These are phyloP conservation scores for Kwoniella sp. DNA, from an alignment of 768 basidiomycete genomes.

Conservation along the genomic window DNA sequence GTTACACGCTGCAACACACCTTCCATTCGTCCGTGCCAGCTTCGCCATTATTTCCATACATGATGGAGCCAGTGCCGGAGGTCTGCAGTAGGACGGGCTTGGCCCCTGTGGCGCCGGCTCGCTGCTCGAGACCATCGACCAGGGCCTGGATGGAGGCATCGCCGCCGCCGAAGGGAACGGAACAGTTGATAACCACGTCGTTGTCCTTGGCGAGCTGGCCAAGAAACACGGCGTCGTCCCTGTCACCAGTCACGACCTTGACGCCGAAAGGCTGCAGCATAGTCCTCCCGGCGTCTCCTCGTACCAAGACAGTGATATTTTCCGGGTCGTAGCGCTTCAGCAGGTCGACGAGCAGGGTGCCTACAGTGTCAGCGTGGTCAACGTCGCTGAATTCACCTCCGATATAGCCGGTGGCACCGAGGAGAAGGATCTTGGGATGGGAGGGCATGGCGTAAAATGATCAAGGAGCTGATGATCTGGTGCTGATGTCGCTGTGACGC, in stretches of 20 bases:
- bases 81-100: constrained; percentile 21
- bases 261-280: constrained; percentile 3
- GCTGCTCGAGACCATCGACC: constrained; percentile 12
- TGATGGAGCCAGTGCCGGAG: constrained; percentile 16
- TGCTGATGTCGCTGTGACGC: neutral
- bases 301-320: constrained; percentile 15
- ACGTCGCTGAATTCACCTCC: constrained; percentile 5
- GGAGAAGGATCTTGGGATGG: constrained; percentile 11
- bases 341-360: constrained; percentile 10
- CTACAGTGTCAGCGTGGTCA: neutral
- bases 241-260: constrained; percentile 11
- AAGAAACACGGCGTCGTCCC: constrained; percentile 9
- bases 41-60: constrained; percentile 15
- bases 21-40: constrained; percentile 16
- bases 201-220: neutral
- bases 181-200: constrained; percentile 20
- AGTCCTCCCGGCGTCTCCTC: constrained; percentile 2
- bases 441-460: neutral
- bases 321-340: constrained; percentile 6
- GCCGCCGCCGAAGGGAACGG: constrained; percentile 17
- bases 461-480: neutral
- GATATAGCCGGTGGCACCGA: constrained; percentile 19
- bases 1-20: neutral
- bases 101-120: constrained; percentile 2
- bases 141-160: constrained; percentile 17